Evolutionary conservation across 345 rosid species (phyloP), one percentile per base, ranked within the genome.

Genomic region (Salix purpurea): DNA sequence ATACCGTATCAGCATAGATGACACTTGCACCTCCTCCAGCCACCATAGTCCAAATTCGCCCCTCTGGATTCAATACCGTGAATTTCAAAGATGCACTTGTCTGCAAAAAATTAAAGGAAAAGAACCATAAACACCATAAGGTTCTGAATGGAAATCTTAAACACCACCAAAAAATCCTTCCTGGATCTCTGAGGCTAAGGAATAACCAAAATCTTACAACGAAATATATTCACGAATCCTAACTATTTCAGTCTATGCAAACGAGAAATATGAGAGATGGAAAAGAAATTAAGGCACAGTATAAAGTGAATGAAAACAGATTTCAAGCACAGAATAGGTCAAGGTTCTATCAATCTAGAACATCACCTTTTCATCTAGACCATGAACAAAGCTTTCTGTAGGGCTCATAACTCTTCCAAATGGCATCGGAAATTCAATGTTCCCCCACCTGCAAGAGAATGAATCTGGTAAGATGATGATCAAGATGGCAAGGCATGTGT

Each of bases 21-120:
- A 96, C 99, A 83, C 98, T 93, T 76, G 99, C 99, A 82, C 99
- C 99, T 62, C 99, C 98, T 74, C 99, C 98, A 76, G 97, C 97
- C 12, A 93, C 99, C 98, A 91, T 90, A 58, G 93, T 91, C 97
- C 97, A 93, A 80, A 96, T 96, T 79, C 96, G 73, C 65, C 98
- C 98, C 81, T 87, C 86, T 61, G 99, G 98, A 80, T 96, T 96
- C 87, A 96, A 77, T 86, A 96, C 94, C 0, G 97, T 96, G 86
- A 93, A 93, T 83, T 93, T 96, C 89, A 96, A 87, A 42, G 99
- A 93, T 71, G 99, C 96, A 84, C 97, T 93, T 44, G 98, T 96
- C 99, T 95, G 89, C 84, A 85, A 81, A 52, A 79, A 75, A 61
- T 21, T 15, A 48, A 61, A 36, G 44, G 16, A 19, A 44, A 50